Base-by-base conservation (phyloP, 768 basidiomycete genomes). In the Amanita pseudoporphyria region DNA sequence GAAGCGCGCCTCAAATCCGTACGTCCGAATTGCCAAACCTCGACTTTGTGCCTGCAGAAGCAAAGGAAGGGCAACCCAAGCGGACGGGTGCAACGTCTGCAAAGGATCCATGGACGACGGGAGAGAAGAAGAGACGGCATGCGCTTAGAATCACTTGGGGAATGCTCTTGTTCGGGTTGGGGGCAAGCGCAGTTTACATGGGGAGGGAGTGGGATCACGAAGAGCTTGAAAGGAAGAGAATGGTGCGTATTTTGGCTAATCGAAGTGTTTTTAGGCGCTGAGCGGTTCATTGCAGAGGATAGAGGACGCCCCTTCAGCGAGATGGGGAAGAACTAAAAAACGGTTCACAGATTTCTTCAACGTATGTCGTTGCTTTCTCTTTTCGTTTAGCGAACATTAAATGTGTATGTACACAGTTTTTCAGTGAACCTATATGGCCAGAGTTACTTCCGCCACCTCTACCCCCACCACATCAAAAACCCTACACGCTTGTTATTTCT, bases 361-460 rank as follows among this genome's bases (percentile, higher is more conserved):
- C 56, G 87, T 88, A 61, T 41, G 82, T 67, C 10, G 16, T 19
- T 9, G 10, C 14, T 16, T 22, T 6, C 14, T 46, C 51, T 6
- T 36, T 37, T 6, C 2, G 9, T 18, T 24, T 5, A 13, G 40
- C 26, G 12, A 21, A 19, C 28, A 32, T 19, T 33, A 40, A 42
- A 39, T 22, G 7, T 14, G 22, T 19, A 52, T 19, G 28, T 41
- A 46, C 6, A 9, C 57, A 96, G 90, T 83, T 82, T 63, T 93
- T 98, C 67, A 90, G 84, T 61, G 87, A 98, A 70, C 96, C 96
- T 2, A 79, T 84, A 40, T 96, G 91, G 88, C 73, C 84, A 24
- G 91, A 94, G 61, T 77, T 99, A 1, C 78, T 99, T 1, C 96
- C 95, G 0, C 84, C 89, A 37, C 85, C 87, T 9, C 72, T 86